Conservation (phyloP, 2,329 filamentous ascomycete species). For the Beauveria caledonica region DNA sequence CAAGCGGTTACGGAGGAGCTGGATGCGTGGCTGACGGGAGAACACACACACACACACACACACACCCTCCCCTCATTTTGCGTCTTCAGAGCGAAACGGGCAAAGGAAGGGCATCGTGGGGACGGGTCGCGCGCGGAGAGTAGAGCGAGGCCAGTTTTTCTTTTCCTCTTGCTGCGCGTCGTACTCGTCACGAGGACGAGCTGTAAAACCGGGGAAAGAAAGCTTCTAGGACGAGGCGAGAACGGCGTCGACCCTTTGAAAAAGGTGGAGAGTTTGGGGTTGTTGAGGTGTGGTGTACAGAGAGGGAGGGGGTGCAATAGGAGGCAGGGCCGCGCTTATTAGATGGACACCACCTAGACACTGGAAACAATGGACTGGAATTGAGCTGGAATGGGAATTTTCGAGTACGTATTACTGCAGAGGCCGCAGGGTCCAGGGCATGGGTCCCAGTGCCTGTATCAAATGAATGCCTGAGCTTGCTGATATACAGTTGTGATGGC, state of each 20-base stretch:
- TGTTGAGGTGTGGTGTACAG: not conserved
- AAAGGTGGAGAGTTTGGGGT: conserved; percentile 9
- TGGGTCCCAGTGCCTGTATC: not conserved
- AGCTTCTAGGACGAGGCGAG: conserved; percentile 1
- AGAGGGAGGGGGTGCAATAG: not conserved
- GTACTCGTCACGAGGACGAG: conserved; percentile 7
- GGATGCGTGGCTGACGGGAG: not conserved
- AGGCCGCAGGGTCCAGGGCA: not conserved
- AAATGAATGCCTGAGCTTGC: not conserved
- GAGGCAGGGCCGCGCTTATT: not conserved
- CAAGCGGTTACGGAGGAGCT: conserved; percentile 1
- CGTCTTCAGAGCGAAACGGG: not conserved
- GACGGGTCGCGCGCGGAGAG: not conserved
- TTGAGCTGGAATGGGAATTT: not conserved
- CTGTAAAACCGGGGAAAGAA: conserved; percentile 3
- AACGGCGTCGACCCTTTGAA: conserved; percentile 7
- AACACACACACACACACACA: not conserved
- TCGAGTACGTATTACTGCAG: not conserved
- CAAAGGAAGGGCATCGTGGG: not conserved
- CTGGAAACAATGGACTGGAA: conserved; percentile 3
- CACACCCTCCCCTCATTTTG: not conserved
- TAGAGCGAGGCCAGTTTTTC: not conserved
- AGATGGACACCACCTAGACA: not conserved
- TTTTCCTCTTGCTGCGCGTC: not conserved
- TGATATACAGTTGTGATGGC: not conserved